Evolutionary conservation across 345 rosid genomes (phyloP).

Genomic region (Pistacia atlantica): DNA sequence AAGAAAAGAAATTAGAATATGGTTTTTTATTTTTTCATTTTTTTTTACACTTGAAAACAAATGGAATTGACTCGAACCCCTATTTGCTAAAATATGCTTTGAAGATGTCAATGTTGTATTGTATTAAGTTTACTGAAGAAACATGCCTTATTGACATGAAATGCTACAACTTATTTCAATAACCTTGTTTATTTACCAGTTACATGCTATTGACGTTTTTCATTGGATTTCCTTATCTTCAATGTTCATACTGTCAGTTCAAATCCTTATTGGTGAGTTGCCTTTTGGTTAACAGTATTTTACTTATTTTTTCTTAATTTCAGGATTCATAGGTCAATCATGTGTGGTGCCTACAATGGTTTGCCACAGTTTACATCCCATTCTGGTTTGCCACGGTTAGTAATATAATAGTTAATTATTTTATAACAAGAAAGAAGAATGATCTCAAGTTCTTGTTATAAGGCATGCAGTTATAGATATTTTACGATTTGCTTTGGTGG

Average conservation of each 20-base stretch:
- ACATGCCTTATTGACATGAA: background rate
- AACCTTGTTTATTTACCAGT: background rate
- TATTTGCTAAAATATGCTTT: background rate
- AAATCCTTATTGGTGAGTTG: background rate
- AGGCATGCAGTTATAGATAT: too few species aligned
- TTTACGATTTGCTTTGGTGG: too few species aligned
- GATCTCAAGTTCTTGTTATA: too few species aligned
- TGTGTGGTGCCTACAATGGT: slow-evolving; percentile 8
- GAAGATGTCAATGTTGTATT: background rate
- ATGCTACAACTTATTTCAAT: background rate
- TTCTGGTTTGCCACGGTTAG: too few species aligned
- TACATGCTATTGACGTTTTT: background rate
- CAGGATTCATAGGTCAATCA: slow-evolving; percentile 12
- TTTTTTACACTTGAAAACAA: background rate
- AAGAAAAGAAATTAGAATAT: too few species aligned
- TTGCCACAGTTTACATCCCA: slow-evolving; percentile 3
- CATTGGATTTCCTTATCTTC: slow-evolving; percentile 4
- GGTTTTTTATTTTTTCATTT: too few species aligned
- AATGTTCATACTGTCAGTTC: slow-evolving; percentile 5
- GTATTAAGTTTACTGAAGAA: background rate
- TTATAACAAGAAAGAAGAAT: too few species aligned
- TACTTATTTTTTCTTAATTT: too few species aligned
- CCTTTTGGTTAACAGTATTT: background rate
- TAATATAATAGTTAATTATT: too few species aligned
- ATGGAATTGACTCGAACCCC: background rate